phyloP scores from a whole-genome alignment of 371 early-diverging fungal species.

The Quaeritorhiza haematococci region DNA sequence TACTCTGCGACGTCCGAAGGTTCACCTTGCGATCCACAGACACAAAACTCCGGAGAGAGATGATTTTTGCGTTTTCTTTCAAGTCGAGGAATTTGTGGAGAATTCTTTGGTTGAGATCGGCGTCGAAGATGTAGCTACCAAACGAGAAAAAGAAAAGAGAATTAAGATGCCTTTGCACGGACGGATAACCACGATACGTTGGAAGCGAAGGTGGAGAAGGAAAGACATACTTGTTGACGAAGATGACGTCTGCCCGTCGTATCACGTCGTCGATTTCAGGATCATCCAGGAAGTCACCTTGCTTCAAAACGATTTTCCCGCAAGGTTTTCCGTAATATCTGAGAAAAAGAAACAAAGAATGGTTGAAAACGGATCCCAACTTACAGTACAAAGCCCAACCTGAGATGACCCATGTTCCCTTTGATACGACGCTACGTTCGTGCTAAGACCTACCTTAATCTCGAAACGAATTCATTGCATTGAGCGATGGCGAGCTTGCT shows the following conservation, averaged over 20 bases:
- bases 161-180: background rate
- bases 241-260: constrained; percentile 74
- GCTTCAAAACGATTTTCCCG: constrained; percentile 29
- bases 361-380: background rate
- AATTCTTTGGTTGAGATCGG: constrained; percentile 74
- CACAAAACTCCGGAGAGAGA: constrained; percentile 60
- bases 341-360: constrained; percentile 8
- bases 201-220: too few relatives aligned
- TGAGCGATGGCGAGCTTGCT: constrained; percentile 74
- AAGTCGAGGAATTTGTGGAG: constrained; percentile 82
- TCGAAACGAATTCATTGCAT: constrained; percentile 72
- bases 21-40: constrained; percentile 70
- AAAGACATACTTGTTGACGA: constrained; percentile 72
- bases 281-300: constrained; percentile 57
- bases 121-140: constrained; percentile 75
- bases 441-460: constrained; percentile 59
- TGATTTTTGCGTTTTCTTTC: constrained; percentile 81
- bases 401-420: too few relatives aligned
- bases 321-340: constrained; percentile 53
- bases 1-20: constrained; percentile 68
- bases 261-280: constrained; percentile 26
- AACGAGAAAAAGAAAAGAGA: background rate
- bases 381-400: background rate
- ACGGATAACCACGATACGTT: too few relatives aligned
- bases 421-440: background rate